Conservation (phyloP, 2,329 filamentous ascomycete genomes). For the Aspergillus fischeri region DNA sequence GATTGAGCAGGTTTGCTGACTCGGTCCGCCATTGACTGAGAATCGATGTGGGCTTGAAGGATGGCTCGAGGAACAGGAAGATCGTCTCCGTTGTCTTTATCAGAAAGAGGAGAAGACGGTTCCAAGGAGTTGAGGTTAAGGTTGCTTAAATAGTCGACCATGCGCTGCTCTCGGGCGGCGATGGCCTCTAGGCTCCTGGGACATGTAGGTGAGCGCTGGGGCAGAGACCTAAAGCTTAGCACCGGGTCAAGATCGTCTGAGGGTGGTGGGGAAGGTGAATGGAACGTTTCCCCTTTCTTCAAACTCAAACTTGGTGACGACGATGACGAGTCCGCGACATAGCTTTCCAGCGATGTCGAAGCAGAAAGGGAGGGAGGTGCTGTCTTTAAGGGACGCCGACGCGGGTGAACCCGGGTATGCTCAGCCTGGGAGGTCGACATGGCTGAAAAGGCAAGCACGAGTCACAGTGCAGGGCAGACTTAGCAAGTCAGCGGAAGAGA, state of each 20-base stretch:
- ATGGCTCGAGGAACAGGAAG: conserved; percentile 58
- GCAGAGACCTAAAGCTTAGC: conserved; percentile 47
- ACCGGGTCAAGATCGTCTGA: conserved; percentile 40
- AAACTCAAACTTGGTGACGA: conserved; percentile 45
- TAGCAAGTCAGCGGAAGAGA: conserved; percentile 3
- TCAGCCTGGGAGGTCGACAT: conserved; percentile 28
- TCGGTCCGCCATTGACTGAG: conserved; percentile 33
- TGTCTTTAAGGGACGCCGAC: conserved; percentile 32
- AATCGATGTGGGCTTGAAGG: conserved; percentile 53
- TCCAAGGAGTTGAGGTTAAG: conserved; percentile 60
- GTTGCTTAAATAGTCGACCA: conserved; percentile 61
- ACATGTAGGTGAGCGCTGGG: conserved; percentile 62
- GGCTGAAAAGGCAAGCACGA: conserved; percentile 17
- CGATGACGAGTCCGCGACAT: conserved; percentile 10
- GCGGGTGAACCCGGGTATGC: conserved; percentile 27
- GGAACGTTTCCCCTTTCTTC: conserved; percentile 66
- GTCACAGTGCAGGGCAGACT: conserved; percentile 6
- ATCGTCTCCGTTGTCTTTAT: conserved; percentile 51
- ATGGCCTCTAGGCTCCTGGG: conserved; percentile 59
- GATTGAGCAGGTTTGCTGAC: conserved; percentile 24
- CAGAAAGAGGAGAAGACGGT: conserved; percentile 30
- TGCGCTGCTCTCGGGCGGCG: conserved; percentile 64
- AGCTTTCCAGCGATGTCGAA: conserved; percentile 14
- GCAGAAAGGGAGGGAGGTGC: conserved; percentile 25
- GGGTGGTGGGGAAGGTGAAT: conserved; percentile 42